These are phyloP conservation scores for Huntiella abstrusa DNA, from an alignment of 2,329 filamentous ascomycete genomes.

Conservation along the genomic window DNA sequence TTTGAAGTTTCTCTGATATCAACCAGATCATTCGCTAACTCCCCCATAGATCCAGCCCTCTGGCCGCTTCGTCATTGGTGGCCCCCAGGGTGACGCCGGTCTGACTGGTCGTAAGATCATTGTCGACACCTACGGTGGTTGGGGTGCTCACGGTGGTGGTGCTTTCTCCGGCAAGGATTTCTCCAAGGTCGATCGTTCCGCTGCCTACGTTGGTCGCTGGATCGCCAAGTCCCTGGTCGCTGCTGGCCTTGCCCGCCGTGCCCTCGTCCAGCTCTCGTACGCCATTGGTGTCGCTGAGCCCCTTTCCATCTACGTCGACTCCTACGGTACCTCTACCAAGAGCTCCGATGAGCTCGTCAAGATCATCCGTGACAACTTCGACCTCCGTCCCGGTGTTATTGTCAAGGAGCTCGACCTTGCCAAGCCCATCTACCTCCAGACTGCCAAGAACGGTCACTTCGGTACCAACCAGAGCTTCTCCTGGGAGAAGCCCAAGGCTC, in stretches of 20 bases:
- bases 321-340: slow-evolving; percentile 86
- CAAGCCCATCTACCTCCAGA: slow-evolving; percentile 95
- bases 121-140: slow-evolving; percentile 98
- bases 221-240: slow-evolving; percentile 95
- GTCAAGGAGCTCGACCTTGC: slow-evolving; percentile 90
- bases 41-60: slow-evolving; percentile 69
- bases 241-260: slow-evolving; percentile 76
- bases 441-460: slow-evolving; percentile 99
- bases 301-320: slow-evolving; percentile 92
- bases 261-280: slow-evolving; percentile 94
- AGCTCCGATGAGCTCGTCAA: slow-evolving; percentile 80
- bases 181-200: slow-evolving; percentile 98
- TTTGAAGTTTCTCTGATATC: not conserved
- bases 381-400: slow-evolving; percentile 94
- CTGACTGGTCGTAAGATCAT: slow-evolving; percentile 98
- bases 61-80: slow-evolving; percentile 96
- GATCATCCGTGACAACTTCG: slow-evolving; percentile 92
- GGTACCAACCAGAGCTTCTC: slow-evolving; percentile 87
- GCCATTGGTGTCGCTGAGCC: slow-evolving; percentile 98
- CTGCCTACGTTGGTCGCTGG: slow-evolving; percentile 94
- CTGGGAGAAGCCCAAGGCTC: slow-evolving; percentile 95
- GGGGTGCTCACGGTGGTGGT: slow-evolving; percentile 99
- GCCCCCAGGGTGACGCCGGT: slow-evolving; percentile 96
- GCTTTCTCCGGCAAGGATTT: slow-evolving; percentile 99
- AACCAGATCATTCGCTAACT: slow-evolving; percentile 6